Base-by-base conservation (phyloP, 2,329 filamentous ascomycete species). In the Neonectria hederae region DNA sequence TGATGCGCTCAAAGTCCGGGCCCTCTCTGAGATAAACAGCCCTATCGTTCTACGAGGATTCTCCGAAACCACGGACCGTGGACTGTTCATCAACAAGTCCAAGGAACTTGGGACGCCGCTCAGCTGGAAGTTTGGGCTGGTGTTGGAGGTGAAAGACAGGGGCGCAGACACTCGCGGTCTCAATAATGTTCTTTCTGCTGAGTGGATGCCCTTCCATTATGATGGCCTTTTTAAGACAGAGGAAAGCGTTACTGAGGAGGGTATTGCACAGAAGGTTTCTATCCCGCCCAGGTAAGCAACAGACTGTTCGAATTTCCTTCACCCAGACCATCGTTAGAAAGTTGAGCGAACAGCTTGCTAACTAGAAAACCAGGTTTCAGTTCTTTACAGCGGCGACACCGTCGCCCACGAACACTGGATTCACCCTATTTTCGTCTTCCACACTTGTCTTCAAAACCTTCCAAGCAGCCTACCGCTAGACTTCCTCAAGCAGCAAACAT, bases 201-300 rank as follows among this genome's bases (percentile, higher is more conserved):
- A 87, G 63, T 82, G 83, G 65, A 86, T 87, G 84, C 85, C 86
- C 0, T 86, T 86, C 73, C 86, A 87, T 65, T 88, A 82, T 40
- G 86, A 88, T 54, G 86, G 86, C 0, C 74, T 87, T 26, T 88
- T 87, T 77, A 87, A 87, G 69, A 83, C 84, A 0, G 77, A 79
- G 13, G 82, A 82, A 54, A 71, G 78, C 19, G 73, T 61, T 0
- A 75, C 80, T 2, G 76, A 77, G 1, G 72, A 30, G 2, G 38
- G 79, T 1, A 83, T 81, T 0, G 77, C 78, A 5, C 79, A 79
- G n/a, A 75, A 77, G 0, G 71, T 82, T 2, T 79, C 84, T 0
- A 76, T 70, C 4, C 81, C 83, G 3, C 84, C 84, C 0, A 77
- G 68, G 76, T 82, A 76, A 73, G 77, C 68, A 46, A 9, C 0